Conservation (phyloP, 768 basidiomycete species). For the Paxillus involutus region DNA sequence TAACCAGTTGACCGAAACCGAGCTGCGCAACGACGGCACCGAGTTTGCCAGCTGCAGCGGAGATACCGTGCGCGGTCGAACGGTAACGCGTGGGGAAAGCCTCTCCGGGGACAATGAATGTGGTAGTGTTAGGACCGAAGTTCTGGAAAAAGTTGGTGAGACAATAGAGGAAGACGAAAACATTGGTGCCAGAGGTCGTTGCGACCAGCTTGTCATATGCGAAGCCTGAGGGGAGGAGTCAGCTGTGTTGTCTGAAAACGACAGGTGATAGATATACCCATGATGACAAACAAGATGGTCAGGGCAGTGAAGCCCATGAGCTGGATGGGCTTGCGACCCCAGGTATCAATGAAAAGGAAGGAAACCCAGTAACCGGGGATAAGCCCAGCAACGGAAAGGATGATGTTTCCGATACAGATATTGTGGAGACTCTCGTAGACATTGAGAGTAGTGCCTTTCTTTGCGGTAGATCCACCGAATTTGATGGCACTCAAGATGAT, state of each 20-base stretch:
- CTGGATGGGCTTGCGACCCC: slow-evolving; percentile 84
- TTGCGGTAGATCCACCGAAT: slow-evolving; percentile 42
- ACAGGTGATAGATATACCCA: slow-evolving; percentile 48
- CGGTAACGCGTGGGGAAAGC: slow-evolving; percentile 88
- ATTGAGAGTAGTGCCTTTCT: slow-evolving; percentile 29
- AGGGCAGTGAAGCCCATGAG: slow-evolving; percentile 73
- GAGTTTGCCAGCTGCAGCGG: slow-evolving; percentile 79
- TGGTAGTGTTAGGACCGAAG: slow-evolving; percentile 81
- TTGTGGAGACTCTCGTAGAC: slow-evolving; percentile 64
- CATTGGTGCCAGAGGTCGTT: slow-evolving; percentile 42
- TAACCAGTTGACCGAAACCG: slow-evolving; percentile 65
- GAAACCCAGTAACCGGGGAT: slow-evolving; percentile 72
- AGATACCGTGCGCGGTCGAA: slow-evolving; percentile 82
- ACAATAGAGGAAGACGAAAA: slow-evolving; percentile 82
- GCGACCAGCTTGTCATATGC: slow-evolving; percentile 58
- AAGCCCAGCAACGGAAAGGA: slow-evolving; percentile 74
- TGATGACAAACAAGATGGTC: slow-evolving; percentile 62
- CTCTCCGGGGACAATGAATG: slow-evolving; percentile 81
- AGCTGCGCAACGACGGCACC: slow-evolving; percentile 83
- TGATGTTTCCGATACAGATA: slow-evolving; percentile 71
- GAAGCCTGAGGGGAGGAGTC: slow-evolving; percentile 48
- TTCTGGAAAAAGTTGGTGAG: slow-evolving; percentile 91
- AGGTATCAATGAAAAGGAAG: slow-evolving; percentile 66
- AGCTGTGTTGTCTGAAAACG: neutral
- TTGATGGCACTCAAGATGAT: slow-evolving; percentile 76